A percentile compares a stretch with the other conserved stretches of the same genome.
Conservation (phyloP, 345 rosid species). For the Syzygium oleosum region DNA sequence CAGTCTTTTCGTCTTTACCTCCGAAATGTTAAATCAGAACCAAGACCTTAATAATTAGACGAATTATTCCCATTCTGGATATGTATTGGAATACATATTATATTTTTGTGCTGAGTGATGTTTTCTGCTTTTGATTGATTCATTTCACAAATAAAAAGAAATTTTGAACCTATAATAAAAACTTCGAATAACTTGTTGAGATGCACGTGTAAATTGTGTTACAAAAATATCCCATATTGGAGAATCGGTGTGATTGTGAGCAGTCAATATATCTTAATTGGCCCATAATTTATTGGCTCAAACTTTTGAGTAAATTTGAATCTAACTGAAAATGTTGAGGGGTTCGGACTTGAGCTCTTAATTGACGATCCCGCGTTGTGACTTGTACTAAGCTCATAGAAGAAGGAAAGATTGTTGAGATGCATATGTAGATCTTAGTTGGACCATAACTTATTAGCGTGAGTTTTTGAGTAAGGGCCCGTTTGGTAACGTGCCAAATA, state of each 20-base stretch:
- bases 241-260: not conserved
- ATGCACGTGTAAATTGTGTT: rapidly evolving
- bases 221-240: rapidly evolving
- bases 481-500: no score
- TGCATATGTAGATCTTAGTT: not conserved
- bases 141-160: not conserved
- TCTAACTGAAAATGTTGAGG: rapidly evolving
- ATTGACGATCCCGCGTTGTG: not conserved
- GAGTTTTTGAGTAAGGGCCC: not conserved
- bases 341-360: rapidly evolving
- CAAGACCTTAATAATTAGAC: not conserved
- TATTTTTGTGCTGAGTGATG: not conserved
- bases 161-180: not conserved
- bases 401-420: not conserved
- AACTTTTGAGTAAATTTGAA: rapidly evolving
- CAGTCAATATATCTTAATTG: not conserved
- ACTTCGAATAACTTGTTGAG: not conserved
- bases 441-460: not conserved
- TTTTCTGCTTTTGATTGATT: not conserved
- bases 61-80: not conserved
- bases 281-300: rapidly evolving
- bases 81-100: not conserved
- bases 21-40: constrained; percentile 4
- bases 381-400: not conserved
- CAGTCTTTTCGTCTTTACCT: not conserved